Conservation (phyloP, 139 green algal species). For the Tetraselmis striata region DNA sequence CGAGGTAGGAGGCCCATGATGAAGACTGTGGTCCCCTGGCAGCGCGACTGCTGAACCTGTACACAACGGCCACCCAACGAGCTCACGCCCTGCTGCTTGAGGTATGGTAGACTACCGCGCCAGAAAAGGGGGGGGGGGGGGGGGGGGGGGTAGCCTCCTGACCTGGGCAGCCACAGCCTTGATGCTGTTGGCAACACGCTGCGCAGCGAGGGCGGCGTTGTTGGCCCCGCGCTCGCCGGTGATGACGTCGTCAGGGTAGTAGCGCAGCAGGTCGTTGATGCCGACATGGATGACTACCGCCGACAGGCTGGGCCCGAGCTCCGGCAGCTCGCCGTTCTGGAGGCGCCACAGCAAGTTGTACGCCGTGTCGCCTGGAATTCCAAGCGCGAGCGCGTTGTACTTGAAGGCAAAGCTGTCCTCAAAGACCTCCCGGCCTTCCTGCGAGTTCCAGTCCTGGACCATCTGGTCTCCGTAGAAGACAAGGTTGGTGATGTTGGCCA, state of each 20-base stretch:
- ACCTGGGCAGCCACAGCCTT: background rate
- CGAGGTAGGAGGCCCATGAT: background rate
- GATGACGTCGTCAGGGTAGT: background rate
- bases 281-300: background rate
- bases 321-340: background rate
- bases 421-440: background rate
- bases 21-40: background rate
- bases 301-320: background rate
- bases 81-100: too few species aligned
- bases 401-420: background rate
- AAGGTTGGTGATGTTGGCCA: background rate
- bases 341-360: background rate
- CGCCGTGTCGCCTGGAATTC: background rate
- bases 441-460: background rate
- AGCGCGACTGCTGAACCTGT: background rate
- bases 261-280: background rate
- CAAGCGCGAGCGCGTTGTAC: background rate
- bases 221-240: background rate
- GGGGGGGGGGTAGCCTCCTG: too few species aligned
- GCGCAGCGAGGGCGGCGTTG: background rate
- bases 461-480: background rate
- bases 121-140: too few species aligned
- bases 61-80: too few species aligned
- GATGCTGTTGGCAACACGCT: background rate
- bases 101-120: too few species aligned